Percentiles rank a stretch among this genome's conserved stretches.
Conservation (phyloP, 2,329 filamentous ascomycete species). For the Venturia pyrina region DNA sequence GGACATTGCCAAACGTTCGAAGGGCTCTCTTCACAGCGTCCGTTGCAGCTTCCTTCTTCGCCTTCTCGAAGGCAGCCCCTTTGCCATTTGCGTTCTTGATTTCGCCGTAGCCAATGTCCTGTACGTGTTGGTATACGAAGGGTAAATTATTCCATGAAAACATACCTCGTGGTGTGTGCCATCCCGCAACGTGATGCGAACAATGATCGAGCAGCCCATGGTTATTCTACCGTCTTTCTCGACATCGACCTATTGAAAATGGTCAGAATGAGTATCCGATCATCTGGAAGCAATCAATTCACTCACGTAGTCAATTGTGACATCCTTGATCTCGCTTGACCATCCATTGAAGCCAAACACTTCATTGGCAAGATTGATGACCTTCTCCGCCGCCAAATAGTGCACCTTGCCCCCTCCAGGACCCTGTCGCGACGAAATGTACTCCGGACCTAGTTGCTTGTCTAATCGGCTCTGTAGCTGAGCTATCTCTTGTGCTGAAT, state of each 20-base stretch:
- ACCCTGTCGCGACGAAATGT: constrained; percentile 77
- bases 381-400: constrained; percentile 93
- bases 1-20: constrained; percentile 86
- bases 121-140: neutral
- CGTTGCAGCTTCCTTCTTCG: constrained; percentile 95
- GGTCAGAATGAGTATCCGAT: neutral
- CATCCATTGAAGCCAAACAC: constrained; percentile 97
- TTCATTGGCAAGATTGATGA: constrained; percentile 88
- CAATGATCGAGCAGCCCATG: constrained; percentile 79
- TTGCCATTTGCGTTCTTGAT: constrained; percentile 96
- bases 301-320: constrained; percentile 80
- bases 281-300: neutral
- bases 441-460: constrained; percentile 91
- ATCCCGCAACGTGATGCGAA: constrained; percentile 81
- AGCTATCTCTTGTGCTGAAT: constrained; percentile 83
- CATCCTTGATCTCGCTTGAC: constrained; percentile 91
- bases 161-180: constrained; percentile 82
- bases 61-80: constrained; percentile 92
- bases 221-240: constrained; percentile 53
- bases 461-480: constrained; percentile 79
- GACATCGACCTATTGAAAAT: neutral
- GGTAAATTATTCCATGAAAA: neutral
- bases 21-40: constrained; percentile 85
- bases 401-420: constrained; percentile 79
- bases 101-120: constrained; percentile 90